phyloP scores from a whole-genome alignment of 1,139 yeast species.

The Blastobotrys malaysiensis region DNA sequence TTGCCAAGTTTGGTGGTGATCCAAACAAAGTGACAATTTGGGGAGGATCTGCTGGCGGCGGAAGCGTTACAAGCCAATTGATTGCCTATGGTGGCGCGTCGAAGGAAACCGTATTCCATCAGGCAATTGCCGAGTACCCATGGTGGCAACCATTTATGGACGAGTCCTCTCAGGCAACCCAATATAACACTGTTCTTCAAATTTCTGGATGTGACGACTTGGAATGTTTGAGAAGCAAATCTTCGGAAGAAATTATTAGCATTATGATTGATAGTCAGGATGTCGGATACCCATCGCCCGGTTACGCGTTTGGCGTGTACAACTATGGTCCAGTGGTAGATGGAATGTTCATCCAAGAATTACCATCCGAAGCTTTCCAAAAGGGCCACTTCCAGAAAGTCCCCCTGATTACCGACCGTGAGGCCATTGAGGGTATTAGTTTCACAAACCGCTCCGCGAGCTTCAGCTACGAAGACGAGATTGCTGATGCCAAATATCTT shows the following conservation, averaged over 20 bases:
- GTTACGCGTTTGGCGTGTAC: conserved; percentile 14
- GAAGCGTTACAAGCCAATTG: conserved; percentile 30
- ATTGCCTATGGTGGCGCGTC: conserved; percentile 22
- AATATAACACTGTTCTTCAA: conserved; percentile 7
- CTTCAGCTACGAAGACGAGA: conserved; percentile 1
- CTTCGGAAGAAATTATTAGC: conserved; percentile 3
- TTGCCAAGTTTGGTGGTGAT: conserved; percentile 37
- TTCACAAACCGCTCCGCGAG: conserved; percentile 1
- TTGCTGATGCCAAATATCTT: conserved; percentile 8
- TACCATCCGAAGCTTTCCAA: conserved; percentile 8
- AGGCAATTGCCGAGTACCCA: conserved; percentile 13
- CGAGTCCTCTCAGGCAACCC: conserved; percentile 7
- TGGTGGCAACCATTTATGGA: conserved; percentile 7
- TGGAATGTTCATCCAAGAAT: conserved; percentile 8
- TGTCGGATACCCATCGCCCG: conserved; percentile 9
- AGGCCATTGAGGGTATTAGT: conserved; percentile 11
- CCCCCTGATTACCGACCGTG: conserved; percentile 10
- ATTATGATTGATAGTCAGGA: neutral
- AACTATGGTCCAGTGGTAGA: conserved; percentile 15
- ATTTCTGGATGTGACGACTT: conserved; percentile 9
- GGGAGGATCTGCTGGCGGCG: conserved; percentile 40
- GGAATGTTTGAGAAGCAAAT: conserved; percentile 10
- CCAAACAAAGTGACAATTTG: conserved; percentile 33
- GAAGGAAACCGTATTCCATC: conserved; percentile 20
- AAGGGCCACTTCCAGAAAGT: conserved; percentile 11